Base-by-base conservation (phyloP, 2,329 filamentous ascomycete genomes). In the Trichoderma semiorbis region DNA sequence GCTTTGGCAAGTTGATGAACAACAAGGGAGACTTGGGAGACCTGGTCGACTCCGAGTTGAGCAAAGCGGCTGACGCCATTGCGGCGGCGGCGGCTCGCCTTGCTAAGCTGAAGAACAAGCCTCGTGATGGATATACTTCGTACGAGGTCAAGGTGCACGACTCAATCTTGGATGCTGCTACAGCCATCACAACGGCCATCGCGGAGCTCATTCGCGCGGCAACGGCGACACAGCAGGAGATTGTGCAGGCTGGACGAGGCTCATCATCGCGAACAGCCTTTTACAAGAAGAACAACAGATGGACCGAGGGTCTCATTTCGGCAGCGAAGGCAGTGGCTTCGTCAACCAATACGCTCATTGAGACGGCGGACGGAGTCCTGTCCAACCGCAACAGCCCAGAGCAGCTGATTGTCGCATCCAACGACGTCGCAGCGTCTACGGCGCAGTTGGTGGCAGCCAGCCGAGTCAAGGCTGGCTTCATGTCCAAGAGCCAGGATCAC, bases 221-320 rank as follows among this genome's bases (percentile, higher is more conserved):
- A 7, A 97, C 95, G 0, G 90, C 88, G 21, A 97, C 95, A 2
- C 96, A 99, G 81, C 91, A 97, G 80, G 96, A 99, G 84, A 99
- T 99, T 79, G 96, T 99, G 57, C 91, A 94, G 75, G 94, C 97
- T 74, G 96, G 96, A 8, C 91, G 93, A 24, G 96, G 96, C 43
- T 92, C 91, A 30, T 93, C 93, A 66, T 97, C 94, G 58, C 89
- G 91, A 72, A 97, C 95, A 2, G 94, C 95, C 28, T 99, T 99
- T 82, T 99, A 99, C 90, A 98, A 98, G 88, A 98, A 98, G 86
- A 98, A 99, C 88, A 99, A 98, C 84, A 90, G 96, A 67, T 99
- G 96, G 96, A 99, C 96, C 0, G 96, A 99, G 79, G 96, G 96
- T 62, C 90, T 99, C 73, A 98, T 99, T 79, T 97, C 94, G 47